Evolutionary conservation across 2,329 filamentous ascomycete genomes (phyloP), one percentile per base, ranked within the genome.

Genomic region (Passalora sequoiae): DNA sequence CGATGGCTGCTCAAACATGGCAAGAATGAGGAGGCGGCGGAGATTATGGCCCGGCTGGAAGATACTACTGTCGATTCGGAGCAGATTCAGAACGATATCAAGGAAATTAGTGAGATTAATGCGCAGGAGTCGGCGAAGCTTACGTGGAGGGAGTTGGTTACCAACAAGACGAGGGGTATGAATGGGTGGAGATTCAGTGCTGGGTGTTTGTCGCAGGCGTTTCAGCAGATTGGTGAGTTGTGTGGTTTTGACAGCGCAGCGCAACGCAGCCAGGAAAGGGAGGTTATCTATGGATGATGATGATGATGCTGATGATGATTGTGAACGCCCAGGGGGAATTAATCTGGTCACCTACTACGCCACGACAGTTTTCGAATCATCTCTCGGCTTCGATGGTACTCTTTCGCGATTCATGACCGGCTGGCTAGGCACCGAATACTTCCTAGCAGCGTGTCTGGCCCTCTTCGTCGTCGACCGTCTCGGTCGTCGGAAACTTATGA

Each of bases 401-500:
- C 39, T 50, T 19, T 48, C 50, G 2, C 43, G 55, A 20, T 47
- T 60, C 19, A 43, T 57, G 21, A 48, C 54, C 16, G 52, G 45
- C 4, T 48, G 42, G 19, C 49, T 57, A 13, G 52, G 52, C 8
- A 56, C 53, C 13, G 54, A 52, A 40, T 58, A 57, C 45, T 54
- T 58, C 37, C 36, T 59, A 27, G 44, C 47, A 9, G 53, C 57
- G 21, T 27, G 53, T 13, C 38, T 58, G 16, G 49, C 81, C 3
- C 77, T 81, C 76, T 81, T 79, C 57, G 67, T 78, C 40, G 78
- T 84, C 25, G 81, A 84, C 61, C 74, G 76, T 1, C 76, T 83
- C 3, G 82, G 68, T 9, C 65, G 68, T 20, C 60, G 68, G 6
- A 67, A 66, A 43, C 59, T 71, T 46, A 54, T 59, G 49, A 44